Conservation (phyloP, 805 yeast species). For the Danielia reshetovae region DNA sequence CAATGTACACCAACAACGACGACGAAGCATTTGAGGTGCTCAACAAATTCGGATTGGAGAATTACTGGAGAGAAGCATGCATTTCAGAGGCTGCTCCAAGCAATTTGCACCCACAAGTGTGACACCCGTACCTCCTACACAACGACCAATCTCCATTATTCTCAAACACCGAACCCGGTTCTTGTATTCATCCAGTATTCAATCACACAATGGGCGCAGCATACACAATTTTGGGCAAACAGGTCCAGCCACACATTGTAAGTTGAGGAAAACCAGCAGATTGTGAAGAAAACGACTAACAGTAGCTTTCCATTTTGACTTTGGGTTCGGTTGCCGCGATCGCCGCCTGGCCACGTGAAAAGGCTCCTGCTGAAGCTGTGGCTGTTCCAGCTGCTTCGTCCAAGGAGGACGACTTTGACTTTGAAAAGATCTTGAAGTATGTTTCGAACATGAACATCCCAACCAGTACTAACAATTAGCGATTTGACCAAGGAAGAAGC, state of each 20-base stretch:
- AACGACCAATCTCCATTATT: conserved; percentile 1
- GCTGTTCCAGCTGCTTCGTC: conserved; percentile 20
- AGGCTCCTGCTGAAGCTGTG: conserved; percentile 19
- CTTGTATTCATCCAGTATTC: background rate
- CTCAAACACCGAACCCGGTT: background rate
- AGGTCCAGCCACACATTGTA: conserved; percentile 44
- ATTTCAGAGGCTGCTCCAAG: background rate
- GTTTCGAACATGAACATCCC: conserved; percentile 17
- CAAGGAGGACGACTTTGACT: conserved; percentile 41
- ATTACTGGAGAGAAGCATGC: conserved; percentile 47
- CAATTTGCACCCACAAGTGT: no score
- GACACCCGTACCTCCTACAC: conserved; percentile 8
- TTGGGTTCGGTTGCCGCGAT: conserved; percentile 37
- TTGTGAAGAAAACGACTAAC: conserved; percentile 9
- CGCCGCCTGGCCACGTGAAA: conserved; percentile 35
- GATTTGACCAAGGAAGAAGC: conserved; percentile 41
- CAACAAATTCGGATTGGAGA: conserved; percentile 49
- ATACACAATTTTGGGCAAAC: conserved; percentile 41
- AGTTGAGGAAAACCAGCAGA: no score
- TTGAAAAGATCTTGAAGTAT: conserved; percentile 41
- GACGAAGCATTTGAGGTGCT: conserved; percentile 49
- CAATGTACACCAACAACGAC: conserved; percentile 49
- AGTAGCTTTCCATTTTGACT: conserved; percentile 39
- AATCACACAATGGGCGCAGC: conserved; percentile 35
- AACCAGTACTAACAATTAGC: conserved; percentile 21